These are phyloP conservation scores for Cyclostephanos tholiformis DNA, from an alignment of 108 stramenopile species.

Conservation along the genomic window DNA sequence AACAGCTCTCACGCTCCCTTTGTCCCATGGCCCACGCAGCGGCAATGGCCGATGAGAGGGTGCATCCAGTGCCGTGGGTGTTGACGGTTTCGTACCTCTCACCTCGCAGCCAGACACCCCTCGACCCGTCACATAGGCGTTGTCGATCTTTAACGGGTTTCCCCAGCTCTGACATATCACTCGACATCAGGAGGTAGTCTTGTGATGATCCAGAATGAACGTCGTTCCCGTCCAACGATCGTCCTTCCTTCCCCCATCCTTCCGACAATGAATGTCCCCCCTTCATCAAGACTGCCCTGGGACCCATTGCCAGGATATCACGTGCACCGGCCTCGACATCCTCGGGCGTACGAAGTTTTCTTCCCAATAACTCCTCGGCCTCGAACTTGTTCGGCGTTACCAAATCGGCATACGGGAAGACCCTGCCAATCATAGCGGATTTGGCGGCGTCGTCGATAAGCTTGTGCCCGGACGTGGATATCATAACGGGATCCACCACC, in stretches of 20 bases:
- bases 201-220: conserved; percentile 66
- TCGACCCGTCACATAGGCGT: conserved; percentile 71
- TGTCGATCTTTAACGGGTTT: conserved; percentile 45
- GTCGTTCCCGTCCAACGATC: conserved; percentile 24
- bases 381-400: conserved; percentile 93
- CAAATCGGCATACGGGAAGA: conserved; percentile 85
- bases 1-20: conserved; percentile 31
- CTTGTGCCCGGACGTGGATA: conserved; percentile 85
- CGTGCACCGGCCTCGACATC: conserved; percentile 84
- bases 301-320: conserved; percentile 72
- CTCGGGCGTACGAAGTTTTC: conserved; percentile 50
- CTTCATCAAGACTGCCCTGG: conserved; percentile 86
- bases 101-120: conserved; percentile 79
- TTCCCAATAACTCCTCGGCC: conserved; percentile 84
- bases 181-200: conserved; percentile 66
- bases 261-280: conserved; percentile 84
- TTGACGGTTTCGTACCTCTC: conserved; percentile 70
- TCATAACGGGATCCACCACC: conserved; percentile 95
- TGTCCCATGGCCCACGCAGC: conserved; percentile 81
- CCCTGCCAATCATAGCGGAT: conserved; percentile 61
- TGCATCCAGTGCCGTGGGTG: conserved; percentile 92
- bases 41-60: conserved; percentile 87
- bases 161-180: conserved; percentile 38
- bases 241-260: too few relatives aligned
- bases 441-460: conserved; percentile 82